Evolutionary conservation across 805 yeast species (phyloP).

Genomic region (Kodamaea jinghongensis): DNA sequence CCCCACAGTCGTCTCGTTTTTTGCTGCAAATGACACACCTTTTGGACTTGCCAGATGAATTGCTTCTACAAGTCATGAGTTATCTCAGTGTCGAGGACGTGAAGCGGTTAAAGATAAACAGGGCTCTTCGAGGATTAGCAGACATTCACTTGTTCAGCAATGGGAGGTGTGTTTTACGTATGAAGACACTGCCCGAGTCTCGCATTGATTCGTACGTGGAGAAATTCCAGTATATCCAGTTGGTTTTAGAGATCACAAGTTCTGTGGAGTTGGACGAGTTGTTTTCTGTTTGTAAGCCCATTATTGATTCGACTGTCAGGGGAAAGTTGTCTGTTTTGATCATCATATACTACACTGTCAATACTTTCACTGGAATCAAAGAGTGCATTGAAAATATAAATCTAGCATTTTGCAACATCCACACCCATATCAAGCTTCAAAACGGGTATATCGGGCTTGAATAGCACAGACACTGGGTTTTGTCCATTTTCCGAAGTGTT

Average conservation of each 20-base stretch:
- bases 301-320: not conserved
- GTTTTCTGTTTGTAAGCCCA: not conserved
- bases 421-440: slow-evolving; percentile 2
- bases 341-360: slow-evolving; percentile 8
- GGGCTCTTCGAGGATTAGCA: slow-evolving; percentile 5
- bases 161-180: slow-evolving; percentile 7
- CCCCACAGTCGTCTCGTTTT: too few species aligned
- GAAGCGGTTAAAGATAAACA: slow-evolving; percentile 7
- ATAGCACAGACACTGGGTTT: too few species aligned
- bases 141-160: slow-evolving; percentile 9
- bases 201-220: slow-evolving; percentile 1
- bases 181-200: slow-evolving; percentile 4
- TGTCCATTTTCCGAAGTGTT: too few species aligned
- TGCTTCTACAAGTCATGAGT: slow-evolving; percentile 5
- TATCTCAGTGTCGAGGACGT: slow-evolving; percentile 4
- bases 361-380: slow-evolving; percentile 9
- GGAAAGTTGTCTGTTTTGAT: slow-evolving; percentile 6
- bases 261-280: slow-evolving; percentile 1
- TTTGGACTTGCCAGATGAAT: slow-evolving; percentile 9
- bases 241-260: slow-evolving; percentile 4
- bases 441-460: too few species aligned
- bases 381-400: slow-evolving; percentile 10
- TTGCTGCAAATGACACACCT: too few species aligned
- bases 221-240: slow-evolving; percentile 2
- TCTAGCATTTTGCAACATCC: slow-evolving; percentile 4